A percentile compares a stretch with the other conserved stretches of the same genome.
Evolutionary conservation across 1,284 basidiomycete species (phyloP).

Genomic region (Naganishia liquefaciens): DNA sequence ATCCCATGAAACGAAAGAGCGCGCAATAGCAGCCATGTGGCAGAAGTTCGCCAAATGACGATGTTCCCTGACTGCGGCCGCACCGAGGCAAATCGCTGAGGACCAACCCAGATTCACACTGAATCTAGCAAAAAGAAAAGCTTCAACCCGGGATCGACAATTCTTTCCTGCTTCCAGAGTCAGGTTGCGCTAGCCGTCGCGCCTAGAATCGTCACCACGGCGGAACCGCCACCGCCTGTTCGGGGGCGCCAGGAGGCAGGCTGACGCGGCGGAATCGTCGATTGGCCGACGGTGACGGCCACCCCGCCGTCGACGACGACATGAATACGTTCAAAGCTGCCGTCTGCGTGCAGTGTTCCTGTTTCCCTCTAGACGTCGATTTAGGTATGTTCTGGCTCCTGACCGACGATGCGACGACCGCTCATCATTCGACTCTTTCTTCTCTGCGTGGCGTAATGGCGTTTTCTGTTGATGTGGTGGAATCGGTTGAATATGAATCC

Average conservation of each 20-base stretch:
- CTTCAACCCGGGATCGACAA: not conserved
- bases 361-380: constrained; percentile 22
- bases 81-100: too few relatives aligned
- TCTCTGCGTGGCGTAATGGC: not conserved
- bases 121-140: not conserved
- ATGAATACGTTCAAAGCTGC: not conserved
- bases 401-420: not conserved
- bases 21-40: too few relatives aligned
- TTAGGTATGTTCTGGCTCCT: constrained; percentile 14
- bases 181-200: not conserved
- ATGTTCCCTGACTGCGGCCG: too few relatives aligned
- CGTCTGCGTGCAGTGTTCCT: not conserved
- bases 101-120: too few relatives aligned
- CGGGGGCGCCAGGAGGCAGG: not conserved
- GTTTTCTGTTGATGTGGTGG: constrained; percentile 4
- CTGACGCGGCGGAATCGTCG: not conserved
- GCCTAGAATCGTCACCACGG: too few relatives aligned
- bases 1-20: too few relatives aligned
- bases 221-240: too few relatives aligned
- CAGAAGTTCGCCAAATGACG: too few relatives aligned
- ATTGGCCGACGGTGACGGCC: constrained; percentile 2
- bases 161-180: not conserved
- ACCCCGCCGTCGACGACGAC: not conserved
- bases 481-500: too few relatives aligned
- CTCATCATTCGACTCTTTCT: constrained; percentile 11